Evolutionary conservation across 371 early-diverging fungal genomes (phyloP).

Genomic region (Rhizopus sp.): DNA sequence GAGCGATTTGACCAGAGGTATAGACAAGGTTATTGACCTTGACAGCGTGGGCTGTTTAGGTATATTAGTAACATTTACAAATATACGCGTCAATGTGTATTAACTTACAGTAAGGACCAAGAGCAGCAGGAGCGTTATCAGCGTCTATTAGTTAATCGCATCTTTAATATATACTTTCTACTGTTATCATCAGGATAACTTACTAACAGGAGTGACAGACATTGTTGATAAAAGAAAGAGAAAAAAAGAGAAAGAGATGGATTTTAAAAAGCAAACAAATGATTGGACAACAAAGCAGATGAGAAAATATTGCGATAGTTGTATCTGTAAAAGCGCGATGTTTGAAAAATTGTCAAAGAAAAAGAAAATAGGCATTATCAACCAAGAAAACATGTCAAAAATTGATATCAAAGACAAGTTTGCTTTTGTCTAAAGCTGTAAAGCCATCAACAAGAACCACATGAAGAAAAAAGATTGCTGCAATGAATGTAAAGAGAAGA

Average conservation of each 20-base stretch:
- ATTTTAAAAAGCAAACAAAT: too few relatives aligned
- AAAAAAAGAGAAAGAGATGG: conserved; percentile 3
- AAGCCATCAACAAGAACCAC: too few relatives aligned
- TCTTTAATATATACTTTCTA: background rate
- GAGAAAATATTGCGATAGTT: too few relatives aligned
- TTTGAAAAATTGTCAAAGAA: too few relatives aligned
- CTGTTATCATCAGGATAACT: background rate
- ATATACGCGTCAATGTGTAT: background rate
- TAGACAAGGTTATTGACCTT: conserved; percentile 84
- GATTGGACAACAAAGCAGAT: too few relatives aligned
- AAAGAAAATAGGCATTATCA: too few relatives aligned
- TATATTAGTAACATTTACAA: background rate
- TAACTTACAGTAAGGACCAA: conserved; percentile 28
- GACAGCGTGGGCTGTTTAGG: conserved; percentile 77
- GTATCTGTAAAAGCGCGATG: too few relatives aligned
- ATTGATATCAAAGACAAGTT: too few relatives aligned
- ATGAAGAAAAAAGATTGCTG: too few relatives aligned
- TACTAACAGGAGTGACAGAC: conserved; percentile 23
- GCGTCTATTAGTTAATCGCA: conserved; percentile 5
- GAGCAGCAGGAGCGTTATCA: conserved; percentile 26
- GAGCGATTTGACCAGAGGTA: conserved; percentile 81
- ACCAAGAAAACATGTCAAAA: too few relatives aligned
- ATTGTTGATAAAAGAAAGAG: conserved; percentile 5
- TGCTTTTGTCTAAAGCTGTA: too few relatives aligned
- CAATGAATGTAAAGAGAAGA: too few relatives aligned